Evolutionary conservation across 2,329 filamentous ascomycete genomes (phyloP).

Genomic region (Setomelanomma holmii): DNA sequence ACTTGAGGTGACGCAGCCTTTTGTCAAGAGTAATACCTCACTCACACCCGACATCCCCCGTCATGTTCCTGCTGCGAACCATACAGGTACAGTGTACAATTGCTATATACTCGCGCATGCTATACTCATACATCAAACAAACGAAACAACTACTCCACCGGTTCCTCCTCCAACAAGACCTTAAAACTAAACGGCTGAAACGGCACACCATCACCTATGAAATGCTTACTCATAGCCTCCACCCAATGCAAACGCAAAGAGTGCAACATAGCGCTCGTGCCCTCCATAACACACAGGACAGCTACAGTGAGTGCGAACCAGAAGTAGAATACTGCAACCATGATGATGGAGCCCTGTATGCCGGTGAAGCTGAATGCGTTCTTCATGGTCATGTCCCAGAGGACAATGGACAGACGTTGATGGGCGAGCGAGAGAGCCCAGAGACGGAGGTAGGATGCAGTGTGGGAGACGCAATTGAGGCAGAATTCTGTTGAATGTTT

Average conservation of each 20-base stretch:
- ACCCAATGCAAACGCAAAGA: slow-evolving; percentile 93
- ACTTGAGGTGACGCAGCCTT: not conserved
- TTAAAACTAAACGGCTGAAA: slow-evolving; percentile 92
- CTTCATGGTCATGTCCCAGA: slow-evolving; percentile 95
- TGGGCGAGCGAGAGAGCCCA: slow-evolving; percentile 97
- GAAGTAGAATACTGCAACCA: slow-evolving; percentile 81
- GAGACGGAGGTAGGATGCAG: slow-evolving; percentile 95
- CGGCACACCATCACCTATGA: slow-evolving; percentile 83
- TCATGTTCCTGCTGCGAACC: not conserved
- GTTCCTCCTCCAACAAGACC: slow-evolving; percentile 81
- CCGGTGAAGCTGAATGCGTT: slow-evolving; percentile 74
- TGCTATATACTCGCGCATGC: slow-evolving; percentile 5
- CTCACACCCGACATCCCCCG: slow-evolving; percentile 1
- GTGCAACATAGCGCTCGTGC: slow-evolving; percentile 94
- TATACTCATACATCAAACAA: slow-evolving; percentile 21
- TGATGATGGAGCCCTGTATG: slow-evolving; percentile 75
- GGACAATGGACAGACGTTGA: slow-evolving; percentile 93
- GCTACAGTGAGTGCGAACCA: slow-evolving; percentile 88
- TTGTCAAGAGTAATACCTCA: not conserved
- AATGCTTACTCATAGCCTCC: slow-evolving; percentile 97
- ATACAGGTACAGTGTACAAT: slow-evolving; percentile 13
- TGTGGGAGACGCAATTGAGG: slow-evolving; percentile 98
- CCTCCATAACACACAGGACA: slow-evolving; percentile 92
- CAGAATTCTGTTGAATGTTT: slow-evolving; percentile 79
- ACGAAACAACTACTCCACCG: slow-evolving; percentile 42